A percentile compares a stretch with the other conserved stretches of the same genome.
phyloP scores from a whole-genome alignment of 805 yeast genomes.

The Yamadazyma endophytica region DNA sequence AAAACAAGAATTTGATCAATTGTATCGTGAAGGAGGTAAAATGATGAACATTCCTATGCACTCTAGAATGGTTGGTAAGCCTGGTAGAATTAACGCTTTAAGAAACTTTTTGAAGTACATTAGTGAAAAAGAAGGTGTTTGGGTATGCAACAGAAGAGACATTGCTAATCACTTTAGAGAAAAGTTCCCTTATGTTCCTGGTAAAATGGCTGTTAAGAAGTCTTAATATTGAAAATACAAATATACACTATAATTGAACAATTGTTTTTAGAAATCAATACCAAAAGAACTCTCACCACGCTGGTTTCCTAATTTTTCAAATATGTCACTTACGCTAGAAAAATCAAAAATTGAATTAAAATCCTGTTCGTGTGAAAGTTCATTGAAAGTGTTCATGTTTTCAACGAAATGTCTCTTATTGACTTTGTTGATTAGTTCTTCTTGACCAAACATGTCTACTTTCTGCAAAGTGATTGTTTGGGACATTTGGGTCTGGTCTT shows the following conservation, averaged over 20 bases:
- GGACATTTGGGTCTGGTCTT: background rate
- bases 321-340: no score
- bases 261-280: background rate
- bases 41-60: conserved; percentile 36
- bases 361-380: no score
- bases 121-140: conserved; percentile 26
- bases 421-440: no score
- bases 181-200: conserved; percentile 17
- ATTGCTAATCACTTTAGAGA: conserved; percentile 24
- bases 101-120: conserved; percentile 32
- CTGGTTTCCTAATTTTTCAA: no score
- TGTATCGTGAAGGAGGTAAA: conserved; percentile 31
- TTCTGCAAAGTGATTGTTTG: background rate
- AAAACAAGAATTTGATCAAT: conserved; percentile 13
- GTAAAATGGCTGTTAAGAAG: conserved; percentile 7
- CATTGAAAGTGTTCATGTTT: no score
- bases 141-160: conserved; percentile 33
- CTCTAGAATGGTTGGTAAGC: conserved; percentile 31
- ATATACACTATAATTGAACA: background rate
- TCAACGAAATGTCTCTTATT: no score
- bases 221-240: no score
- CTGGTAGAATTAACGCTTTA: conserved; percentile 30
- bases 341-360: no score
- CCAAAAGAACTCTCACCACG: background rate
- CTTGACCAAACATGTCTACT: conserved; percentile 6